phyloP scores from a whole-genome alignment of 1,284 basidiomycete species.

The Melampsora medusae region DNA sequence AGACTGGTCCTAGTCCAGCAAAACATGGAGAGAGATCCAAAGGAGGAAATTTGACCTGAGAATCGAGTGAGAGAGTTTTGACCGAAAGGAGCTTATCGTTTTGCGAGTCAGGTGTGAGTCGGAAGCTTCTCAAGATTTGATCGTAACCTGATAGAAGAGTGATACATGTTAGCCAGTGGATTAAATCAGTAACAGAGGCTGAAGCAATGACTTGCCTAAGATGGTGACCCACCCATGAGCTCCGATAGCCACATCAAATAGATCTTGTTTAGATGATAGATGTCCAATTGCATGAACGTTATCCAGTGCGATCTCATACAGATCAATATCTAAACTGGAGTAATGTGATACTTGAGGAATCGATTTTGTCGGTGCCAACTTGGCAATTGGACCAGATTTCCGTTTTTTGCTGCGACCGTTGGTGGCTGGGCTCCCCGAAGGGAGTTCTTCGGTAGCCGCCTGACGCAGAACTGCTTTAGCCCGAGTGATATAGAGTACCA shows the following conservation, averaged over 20 bases:
- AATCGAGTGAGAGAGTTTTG: conserved; percentile 1
- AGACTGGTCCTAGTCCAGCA: background rate
- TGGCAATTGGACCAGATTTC: conserved; percentile 17
- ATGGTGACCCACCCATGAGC: conserved; percentile 37
- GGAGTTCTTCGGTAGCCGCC: background rate
- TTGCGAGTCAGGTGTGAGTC: background rate
- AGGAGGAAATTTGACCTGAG: conserved; percentile 15
- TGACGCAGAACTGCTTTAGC: background rate
- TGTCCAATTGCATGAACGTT: conserved; percentile 1
- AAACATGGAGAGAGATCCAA: conserved; percentile 4
- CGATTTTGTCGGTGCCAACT: background rate
- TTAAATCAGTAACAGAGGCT: background rate
- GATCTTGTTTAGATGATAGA: conserved; percentile 8
- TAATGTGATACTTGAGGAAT: conserved; percentile 14
- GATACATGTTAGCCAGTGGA: background rate
- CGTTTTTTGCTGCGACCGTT: conserved; percentile 27
- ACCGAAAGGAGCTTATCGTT: conserved; percentile 7
- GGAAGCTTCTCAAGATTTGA: conserved; percentile 13
- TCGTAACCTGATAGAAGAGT: conserved; percentile 4
- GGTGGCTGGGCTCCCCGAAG: background rate
- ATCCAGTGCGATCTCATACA: conserved; percentile 13
- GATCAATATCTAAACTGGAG: conserved; percentile 18
- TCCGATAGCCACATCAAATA: conserved; percentile 30
- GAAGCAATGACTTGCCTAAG: conserved; percentile 24
- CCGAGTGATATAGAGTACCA: conserved; percentile 19